Evolutionary conservation across 805 yeast genomes (phyloP), one percentile per base, ranked within the genome.

Genomic region (Kurtzmaniella cleridarum): DNA sequence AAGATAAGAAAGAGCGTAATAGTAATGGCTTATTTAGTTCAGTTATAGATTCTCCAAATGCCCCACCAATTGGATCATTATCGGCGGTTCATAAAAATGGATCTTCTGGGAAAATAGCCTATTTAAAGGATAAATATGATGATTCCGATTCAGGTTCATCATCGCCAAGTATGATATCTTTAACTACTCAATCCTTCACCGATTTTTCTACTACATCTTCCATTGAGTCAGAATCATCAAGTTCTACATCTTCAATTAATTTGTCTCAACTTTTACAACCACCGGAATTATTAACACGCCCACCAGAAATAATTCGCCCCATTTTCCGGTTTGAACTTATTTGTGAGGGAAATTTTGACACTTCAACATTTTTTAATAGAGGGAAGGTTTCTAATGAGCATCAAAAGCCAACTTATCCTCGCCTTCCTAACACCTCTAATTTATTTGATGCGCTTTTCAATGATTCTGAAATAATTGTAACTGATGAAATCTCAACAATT

Each of bases 251-350:
- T 8, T 23, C 30, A 6, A 20, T 36, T 13, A 36, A 36, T 33
- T 13, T 36, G 5, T 27, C 39, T 6, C 28, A 15, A 7, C 13
- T 36, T 17, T 16, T 36, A 8, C 55, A 53, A 30, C 66, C 66
- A 5, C 64, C 66, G 0, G 70, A 65, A 38, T 45, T 78, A 28
- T 55, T 60, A 32, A 57, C 53, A 33, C 49, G 64, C 5, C 66
- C 73, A 0, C 77, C 79, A 2, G 74, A 70, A 20, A 56, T 73
- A 8, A 53, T 61, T 23, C 50, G 74, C 30, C 78, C 76, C n/a
- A 46, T 61, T 17, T 71, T 60, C 51, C 71, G 60, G 47, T 75
- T 73, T 51, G 76, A 73, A 29, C 50, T 76, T 28, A 59, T 65
- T 3, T 20, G 24, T 8, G 24, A 20, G 8, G 24, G 24, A 20